Percentiles rank a stretch among this genome's conserved stretches.
Evolutionary conservation across 495 filamentous ascomycete genomes (phyloP).

Genomic region (Penicillium angulare): DNA sequence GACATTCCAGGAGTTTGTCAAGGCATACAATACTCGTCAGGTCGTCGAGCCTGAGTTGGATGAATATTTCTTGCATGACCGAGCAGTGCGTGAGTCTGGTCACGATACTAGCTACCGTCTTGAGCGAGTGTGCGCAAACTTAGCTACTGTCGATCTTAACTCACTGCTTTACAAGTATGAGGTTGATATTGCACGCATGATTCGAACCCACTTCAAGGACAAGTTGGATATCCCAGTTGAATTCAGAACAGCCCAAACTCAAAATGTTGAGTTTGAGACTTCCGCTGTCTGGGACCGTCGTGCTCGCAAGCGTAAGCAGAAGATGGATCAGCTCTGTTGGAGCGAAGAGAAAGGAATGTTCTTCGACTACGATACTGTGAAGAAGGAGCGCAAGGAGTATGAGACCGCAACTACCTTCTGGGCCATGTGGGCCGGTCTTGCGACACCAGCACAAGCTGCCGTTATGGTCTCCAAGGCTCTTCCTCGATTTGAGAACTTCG

Average conservation of each 20-base stretch:
- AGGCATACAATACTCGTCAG: constrained; percentile 76
- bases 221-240: constrained; percentile 73
- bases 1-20: constrained; percentile 76
- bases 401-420: constrained; percentile 92
- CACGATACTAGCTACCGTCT: constrained; percentile 95
- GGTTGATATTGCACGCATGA: constrained; percentile 79
- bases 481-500: constrained; percentile 80
- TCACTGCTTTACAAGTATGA: constrained; percentile 95
- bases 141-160: constrained; percentile 93
- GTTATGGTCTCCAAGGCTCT: constrained; percentile 72
- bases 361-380: constrained; percentile 91
- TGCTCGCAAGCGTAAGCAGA: constrained; percentile 71
- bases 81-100: constrained; percentile 92
- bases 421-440: constrained; percentile 91
- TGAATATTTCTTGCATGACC: constrained; percentile 92
- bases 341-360: constrained; percentile 88
- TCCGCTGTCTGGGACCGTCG: constrained; percentile 88
- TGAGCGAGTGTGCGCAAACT: constrained; percentile 79
- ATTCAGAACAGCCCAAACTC: constrained; percentile 61
- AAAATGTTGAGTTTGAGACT: constrained; percentile 63
- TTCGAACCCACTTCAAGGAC: constrained; percentile 79
- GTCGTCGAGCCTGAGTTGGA: constrained; percentile 86
- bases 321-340: constrained; percentile 89
- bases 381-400: constrained; percentile 71
- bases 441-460: constrained; percentile 74